phyloP scores from a whole-genome alignment of 225 moss, liverwort and hornwort species.

The Marchantia paleacea region DNA sequence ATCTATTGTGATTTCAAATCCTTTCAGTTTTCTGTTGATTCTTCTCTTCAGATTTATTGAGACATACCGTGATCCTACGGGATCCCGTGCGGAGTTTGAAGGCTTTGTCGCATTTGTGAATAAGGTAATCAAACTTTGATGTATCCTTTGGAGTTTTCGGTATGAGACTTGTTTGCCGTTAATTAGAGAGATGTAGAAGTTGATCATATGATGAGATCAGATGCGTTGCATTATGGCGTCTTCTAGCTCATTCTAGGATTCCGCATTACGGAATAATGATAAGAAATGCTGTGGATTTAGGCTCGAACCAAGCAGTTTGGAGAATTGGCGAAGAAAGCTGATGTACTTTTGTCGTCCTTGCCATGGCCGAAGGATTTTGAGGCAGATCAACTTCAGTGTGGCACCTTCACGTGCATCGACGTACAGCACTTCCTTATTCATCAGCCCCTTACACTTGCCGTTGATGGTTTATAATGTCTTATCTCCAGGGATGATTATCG shows the following conservation, averaged over 20 bases:
- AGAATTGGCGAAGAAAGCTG: conserved; percentile 41
- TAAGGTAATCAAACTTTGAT: conserved; percentile 33
- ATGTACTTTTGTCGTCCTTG: conserved; percentile 42
- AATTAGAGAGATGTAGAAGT: background rate
- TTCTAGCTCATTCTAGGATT: background rate
- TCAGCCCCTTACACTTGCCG: background rate
- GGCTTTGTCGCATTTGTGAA: conserved; percentile 59
- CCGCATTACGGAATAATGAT: background rate
- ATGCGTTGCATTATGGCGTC: background rate
- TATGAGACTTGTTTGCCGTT: background rate
- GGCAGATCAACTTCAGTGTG: conserved; percentile 48
- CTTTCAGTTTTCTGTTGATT: too few species aligned
- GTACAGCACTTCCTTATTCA: conserved; percentile 27
- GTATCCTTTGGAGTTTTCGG: background rate
- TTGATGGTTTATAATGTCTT: background rate
- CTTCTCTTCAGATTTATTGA: conserved; percentile 55
- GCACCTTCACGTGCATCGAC: conserved; percentile 50
- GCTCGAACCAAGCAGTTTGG: conserved; percentile 47
- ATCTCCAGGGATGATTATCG: background rate
- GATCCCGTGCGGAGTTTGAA: conserved; percentile 70
- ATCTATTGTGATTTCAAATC: too few species aligned
- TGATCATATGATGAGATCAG: background rate
- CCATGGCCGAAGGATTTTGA: conserved; percentile 72
- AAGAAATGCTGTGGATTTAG: conserved; percentile 26
- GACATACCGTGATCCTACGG: conserved; percentile 68